phyloP scores from a whole-genome alignment of 805 yeast genomes.

The Ogataea methylovora region DNA sequence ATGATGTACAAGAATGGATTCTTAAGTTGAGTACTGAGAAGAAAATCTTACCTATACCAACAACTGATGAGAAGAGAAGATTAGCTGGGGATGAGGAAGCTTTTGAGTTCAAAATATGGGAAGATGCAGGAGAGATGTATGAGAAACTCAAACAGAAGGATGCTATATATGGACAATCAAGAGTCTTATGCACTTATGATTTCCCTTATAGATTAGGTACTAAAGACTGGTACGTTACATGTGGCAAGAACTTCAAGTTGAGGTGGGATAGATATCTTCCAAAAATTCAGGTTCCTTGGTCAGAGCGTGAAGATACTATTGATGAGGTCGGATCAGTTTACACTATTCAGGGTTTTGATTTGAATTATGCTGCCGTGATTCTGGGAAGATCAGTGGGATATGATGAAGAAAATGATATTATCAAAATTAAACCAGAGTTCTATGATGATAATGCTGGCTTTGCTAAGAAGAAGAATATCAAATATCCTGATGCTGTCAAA shows the following conservation, averaged over 20 bases:
- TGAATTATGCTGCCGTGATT: slow-evolving; percentile 39
- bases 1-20: slow-evolving; percentile 35
- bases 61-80: slow-evolving; percentile 5
- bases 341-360: slow-evolving; percentile 40
- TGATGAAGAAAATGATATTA: slow-evolving; percentile 26
- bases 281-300: slow-evolving; percentile 33
- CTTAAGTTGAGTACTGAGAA: slow-evolving; percentile 25
- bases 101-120: slow-evolving; percentile 28
- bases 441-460: slow-evolving; percentile 42
- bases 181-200: slow-evolving; percentile 37
- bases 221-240: slow-evolving; percentile 36
- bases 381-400: slow-evolving; percentile 35
- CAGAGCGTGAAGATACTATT: slow-evolving; percentile 36
- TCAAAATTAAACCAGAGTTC: slow-evolving; percentile 26
- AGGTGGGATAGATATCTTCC: slow-evolving; percentile 42
- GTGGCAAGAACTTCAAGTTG: slow-evolving; percentile 34
- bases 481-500: slow-evolving; percentile 27
- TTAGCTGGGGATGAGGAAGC: slow-evolving; percentile 8
- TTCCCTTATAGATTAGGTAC: slow-evolving; percentile 39
- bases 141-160: slow-evolving; percentile 23
- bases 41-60: slow-evolving; percentile 27
- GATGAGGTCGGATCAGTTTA: slow-evolving; percentile 43
- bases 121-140: slow-evolving; percentile 34
- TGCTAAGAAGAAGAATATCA: slow-evolving; percentile 32
- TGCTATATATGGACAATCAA: slow-evolving; percentile 29